Base-by-base conservation (phyloP, 805 yeast species). In the Saccharomycopsis guyanensis region DNA sequence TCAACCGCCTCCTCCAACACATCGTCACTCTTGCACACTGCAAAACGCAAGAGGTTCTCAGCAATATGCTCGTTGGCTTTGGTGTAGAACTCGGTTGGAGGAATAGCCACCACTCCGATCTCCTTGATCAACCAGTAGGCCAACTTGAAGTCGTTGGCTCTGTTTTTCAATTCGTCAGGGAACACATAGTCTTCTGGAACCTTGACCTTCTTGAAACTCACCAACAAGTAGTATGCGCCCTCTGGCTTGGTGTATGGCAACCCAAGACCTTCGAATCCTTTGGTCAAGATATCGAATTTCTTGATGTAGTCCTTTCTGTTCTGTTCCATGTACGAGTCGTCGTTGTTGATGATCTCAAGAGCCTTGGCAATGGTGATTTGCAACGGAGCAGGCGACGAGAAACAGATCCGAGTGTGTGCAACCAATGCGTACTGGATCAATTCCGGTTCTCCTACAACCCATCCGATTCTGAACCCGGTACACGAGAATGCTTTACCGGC, bases 401-500 rank as follows among this genome's bases (percentile, higher is more conserved):
- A 93, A 59, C 96, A 87, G 56, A 93, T 91, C 65, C 98, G 76
- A 1, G 96, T 87, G 64, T 93, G 96, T 0, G 97, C 97, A 22
- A 84, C 75, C 4, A 87, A 73, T 3, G 81, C 95, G 59, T 85
- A 86, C 54, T 82, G 79, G 57, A 93, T 71, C 54, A 89, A 69
- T 25, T 83, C 85, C n/a, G 84, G 72, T 45, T 85, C 82, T 4
- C 96, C 97, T 52, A 89, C 80, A 33, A 91, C 73, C 94, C 95
- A 93, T 45, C 98, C 98, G 44, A 93, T 76, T 70, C 98, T 81
- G 97, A 97, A 93, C 45, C 98, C 98, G 10, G 98, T 93, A 38
- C 96, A 96, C n/a, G 96, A 95, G 68, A 93, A 93, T 0, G 96
- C 80, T 65, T 93, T 93, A 53, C 98, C 98, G 4, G 97, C 98